Base-by-base conservation (phyloP, 2,329 filamentous ascomycete species). In the Monosporascus sp. region DNA sequence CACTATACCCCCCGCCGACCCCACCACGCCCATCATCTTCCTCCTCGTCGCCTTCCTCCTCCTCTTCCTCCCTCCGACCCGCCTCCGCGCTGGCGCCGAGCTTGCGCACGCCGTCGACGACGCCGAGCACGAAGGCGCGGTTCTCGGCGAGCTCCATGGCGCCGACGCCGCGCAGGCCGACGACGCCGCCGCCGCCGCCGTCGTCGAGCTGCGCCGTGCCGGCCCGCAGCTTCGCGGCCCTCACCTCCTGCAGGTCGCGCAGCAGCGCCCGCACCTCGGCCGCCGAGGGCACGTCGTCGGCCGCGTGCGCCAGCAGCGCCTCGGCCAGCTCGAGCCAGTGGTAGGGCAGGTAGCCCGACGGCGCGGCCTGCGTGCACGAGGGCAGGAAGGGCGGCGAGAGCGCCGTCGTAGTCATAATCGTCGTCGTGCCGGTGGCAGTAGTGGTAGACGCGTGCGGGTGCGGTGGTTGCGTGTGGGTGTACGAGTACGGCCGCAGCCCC, bases 271-370 rank as follows among this genome's bases (percentile, higher is more conserved):
- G 78, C 7, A 95, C 86, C 60, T 86, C 83, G 60, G 91, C 86
- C 2, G 89, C 79, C 0, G 87, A 82, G 63, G 65, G 80, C 49
- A 97, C 81, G 68, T 97, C 92, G 69, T 97, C 92, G 26, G 83
- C 80, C 4, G 92, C 92, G 52, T 90, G 87, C 47, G 92, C 88
- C 2, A 99, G 81, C 46, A 99, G 76, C 68, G 95, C 85, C 71
- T 96, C 91, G 19, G 88, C 87, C 8, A 97, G 74, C 72, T 97
- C 94, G 43, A 96, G 81, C 92, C 93, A 99, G 74, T 97, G 93
- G 68, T 96, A 97, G 0, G 94, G 94, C 35, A 99, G 76, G 16
- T 86, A 83, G 41, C 85, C 84, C 1, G 84, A 74, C 8, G 86
- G 84, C 1, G 87, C 82, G 47, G 82, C 76, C 20, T 86, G 83